phyloP scores from a whole-genome alignment of 805 yeast species.

The Pichia paraexigua region DNA sequence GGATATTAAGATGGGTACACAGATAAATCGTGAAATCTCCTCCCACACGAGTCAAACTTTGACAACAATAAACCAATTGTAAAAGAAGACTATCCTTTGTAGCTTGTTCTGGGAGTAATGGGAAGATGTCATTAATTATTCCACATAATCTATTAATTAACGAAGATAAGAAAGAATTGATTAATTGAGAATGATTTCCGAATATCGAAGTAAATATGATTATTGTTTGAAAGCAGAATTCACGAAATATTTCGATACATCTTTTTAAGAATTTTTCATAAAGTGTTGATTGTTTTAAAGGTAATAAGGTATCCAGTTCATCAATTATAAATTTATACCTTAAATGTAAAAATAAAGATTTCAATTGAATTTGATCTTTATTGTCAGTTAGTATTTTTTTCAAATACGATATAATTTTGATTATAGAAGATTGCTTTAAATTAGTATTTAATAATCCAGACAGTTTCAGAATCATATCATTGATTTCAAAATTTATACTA shows the following conservation, averaged over 20 bases:
- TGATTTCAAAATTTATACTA: constrained; percentile 49
- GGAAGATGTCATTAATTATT: constrained; percentile 26
- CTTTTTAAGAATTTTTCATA: constrained; percentile 63
- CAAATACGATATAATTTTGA: constrained; percentile 66
- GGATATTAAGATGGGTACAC: background rate
- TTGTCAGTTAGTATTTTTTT: constrained; percentile 14
- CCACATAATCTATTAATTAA: constrained; percentile 26
- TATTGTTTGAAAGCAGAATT: constrained; percentile 67
- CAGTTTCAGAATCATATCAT: constrained; percentile 58
- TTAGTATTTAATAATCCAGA: constrained; percentile 65
- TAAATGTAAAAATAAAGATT: constrained; percentile 56
- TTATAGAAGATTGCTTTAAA: constrained; percentile 66
- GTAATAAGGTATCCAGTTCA: constrained; percentile 51
- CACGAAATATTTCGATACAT: constrained; percentile 77
- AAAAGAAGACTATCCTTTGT: constrained; percentile 61
- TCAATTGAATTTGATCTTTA: constrained; percentile 27
- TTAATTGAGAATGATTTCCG: constrained; percentile 25
- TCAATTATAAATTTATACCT: constrained; percentile 58
- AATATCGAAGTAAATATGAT: constrained; percentile 61
- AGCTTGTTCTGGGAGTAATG: constrained; percentile 29
- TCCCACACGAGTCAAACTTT: constrained; percentile 65
- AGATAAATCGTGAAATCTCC: constrained; percentile 51
- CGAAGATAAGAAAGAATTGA: constrained; percentile 30
- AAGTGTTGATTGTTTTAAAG: constrained; percentile 44
- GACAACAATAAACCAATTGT: constrained; percentile 85